A percentile compares a stretch with the other conserved stretches of the same genome.
These are phyloP conservation scores for Plasmodium reichenowi DNA, from an alignment of 169 alveolate genomes.

Conservation along the genomic window DNA sequence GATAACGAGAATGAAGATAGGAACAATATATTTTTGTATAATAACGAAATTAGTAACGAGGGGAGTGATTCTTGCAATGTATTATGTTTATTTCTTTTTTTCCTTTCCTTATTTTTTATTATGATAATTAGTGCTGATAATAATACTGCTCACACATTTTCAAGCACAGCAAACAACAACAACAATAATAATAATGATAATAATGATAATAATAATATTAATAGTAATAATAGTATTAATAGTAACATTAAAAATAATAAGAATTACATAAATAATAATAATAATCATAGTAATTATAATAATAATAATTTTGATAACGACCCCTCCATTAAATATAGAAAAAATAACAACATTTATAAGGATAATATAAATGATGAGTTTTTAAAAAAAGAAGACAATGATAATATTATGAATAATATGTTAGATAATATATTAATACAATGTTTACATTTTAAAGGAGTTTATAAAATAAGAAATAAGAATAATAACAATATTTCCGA, in stretches of 20 bases:
- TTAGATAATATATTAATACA: slow-evolving; percentile 46
- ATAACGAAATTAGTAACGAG: slow-evolving; percentile 8
- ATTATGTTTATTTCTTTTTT: slow-evolving; percentile 44
- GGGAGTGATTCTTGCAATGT: slow-evolving; percentile 61
- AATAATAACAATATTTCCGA: background rate
- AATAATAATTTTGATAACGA: background rate
- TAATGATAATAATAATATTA: too few relatives aligned
- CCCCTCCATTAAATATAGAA: background rate
- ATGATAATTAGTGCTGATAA: slow-evolving; percentile 47
- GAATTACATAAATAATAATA: background rate
- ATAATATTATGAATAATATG: slow-evolving; percentile 14
- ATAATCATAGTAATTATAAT: background rate
- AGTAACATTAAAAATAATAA: too few relatives aligned
- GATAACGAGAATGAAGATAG: slow-evolving; percentile 9
- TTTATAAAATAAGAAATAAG: slow-evolving; percentile 10
- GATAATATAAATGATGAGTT: background rate
- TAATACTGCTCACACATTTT: background rate
- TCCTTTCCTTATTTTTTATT: slow-evolving; percentile 43
- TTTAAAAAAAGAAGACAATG: background rate
- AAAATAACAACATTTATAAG: background rate
- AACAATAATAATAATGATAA: background rate
- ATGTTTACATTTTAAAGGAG: slow-evolving; percentile 43
- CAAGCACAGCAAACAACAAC: background rate
- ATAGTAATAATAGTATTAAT: too few relatives aligned
- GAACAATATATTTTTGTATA: slow-evolving; percentile 34